phyloP scores from a whole-genome alignment of 805 yeast species.

The Metschnikowia baotianmanensis region DNA sequence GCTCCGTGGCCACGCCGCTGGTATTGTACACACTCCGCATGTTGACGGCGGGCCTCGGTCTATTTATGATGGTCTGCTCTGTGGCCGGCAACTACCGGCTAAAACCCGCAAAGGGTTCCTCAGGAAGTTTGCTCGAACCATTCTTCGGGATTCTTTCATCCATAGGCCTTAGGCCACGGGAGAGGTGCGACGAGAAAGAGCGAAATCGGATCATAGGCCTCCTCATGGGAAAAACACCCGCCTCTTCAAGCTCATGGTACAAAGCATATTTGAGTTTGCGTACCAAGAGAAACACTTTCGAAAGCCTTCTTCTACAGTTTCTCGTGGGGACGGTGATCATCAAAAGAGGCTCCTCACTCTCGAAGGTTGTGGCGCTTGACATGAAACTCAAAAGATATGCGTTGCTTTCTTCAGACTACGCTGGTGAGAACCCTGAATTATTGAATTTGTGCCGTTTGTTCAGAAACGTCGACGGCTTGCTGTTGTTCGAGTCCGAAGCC shows the following conservation, averaged over 20 bases:
- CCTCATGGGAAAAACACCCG: conserved; percentile 19
- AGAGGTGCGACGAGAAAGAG: conserved; percentile 1
- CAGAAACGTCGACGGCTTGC: conserved; percentile 31
- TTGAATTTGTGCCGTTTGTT: conserved; percentile 25
- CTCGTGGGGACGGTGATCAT: conserved; percentile 28
- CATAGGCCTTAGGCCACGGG: conserved; percentile 5
- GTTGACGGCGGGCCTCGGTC: background rate
- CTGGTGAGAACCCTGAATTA: conserved; percentile 25
- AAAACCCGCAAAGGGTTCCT: background rate
- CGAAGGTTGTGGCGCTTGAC: conserved; percentile 22
- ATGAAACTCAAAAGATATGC: conserved; percentile 27
- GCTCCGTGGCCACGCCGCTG: background rate
- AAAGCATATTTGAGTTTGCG: conserved; percentile 29
- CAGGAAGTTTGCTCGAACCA: background rate
- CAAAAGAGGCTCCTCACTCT: conserved; percentile 21
- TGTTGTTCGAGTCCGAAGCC: conserved; percentile 27
- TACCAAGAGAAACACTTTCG: conserved; percentile 31
- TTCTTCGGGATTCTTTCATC: background rate
- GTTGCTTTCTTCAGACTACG: conserved; percentile 30
- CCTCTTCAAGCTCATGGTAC: conserved; percentile 18
- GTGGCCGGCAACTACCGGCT: background rate
- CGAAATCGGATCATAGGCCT: conserved; percentile 17
- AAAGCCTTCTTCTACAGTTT: conserved; percentile 31
- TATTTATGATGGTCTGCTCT: conserved; percentile 2
- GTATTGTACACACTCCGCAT: conserved; percentile 1